A percentile compares a stretch with the other conserved stretches of the same genome.
phyloP scores from a whole-genome alignment of 1,284 basidiomycete species.

The Ceratobasidium sp. region DNA sequence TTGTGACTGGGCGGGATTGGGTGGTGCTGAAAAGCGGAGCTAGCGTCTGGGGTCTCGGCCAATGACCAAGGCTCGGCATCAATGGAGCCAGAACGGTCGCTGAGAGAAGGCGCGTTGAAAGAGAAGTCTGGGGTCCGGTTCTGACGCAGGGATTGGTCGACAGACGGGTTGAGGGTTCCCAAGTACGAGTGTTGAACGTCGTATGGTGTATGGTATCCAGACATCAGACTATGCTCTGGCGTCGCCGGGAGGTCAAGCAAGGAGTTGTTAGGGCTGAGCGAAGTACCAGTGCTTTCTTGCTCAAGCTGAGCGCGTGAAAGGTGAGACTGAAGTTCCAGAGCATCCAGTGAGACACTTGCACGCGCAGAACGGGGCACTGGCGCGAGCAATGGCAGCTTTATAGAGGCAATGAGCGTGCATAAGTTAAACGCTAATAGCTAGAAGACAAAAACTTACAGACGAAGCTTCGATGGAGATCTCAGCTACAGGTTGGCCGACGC shows the following conservation, averaged over 20 bases:
- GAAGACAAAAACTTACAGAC: background rate
- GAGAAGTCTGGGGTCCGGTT: slow-evolving; percentile 7
- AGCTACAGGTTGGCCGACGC: background rate
- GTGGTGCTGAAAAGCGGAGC: slow-evolving; percentile 5
- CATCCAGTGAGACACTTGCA: slow-evolving; percentile 19
- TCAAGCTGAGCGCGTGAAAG: background rate
- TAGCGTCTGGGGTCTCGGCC: slow-evolving; percentile 23
- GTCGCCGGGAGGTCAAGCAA: slow-evolving; percentile 15
- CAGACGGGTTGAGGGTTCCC: slow-evolving; percentile 12
- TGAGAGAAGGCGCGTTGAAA: slow-evolving; percentile 1
- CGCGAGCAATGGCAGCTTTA: slow-evolving; percentile 23
- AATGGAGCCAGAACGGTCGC: slow-evolving; percentile 16
- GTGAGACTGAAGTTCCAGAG: slow-evolving; percentile 35
- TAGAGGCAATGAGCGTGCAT: background rate
- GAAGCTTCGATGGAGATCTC: background rate
- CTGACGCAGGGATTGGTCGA: background rate
- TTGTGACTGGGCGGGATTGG: slow-evolving; percentile 14
- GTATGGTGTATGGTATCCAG: slow-evolving; percentile 30
- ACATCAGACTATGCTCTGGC: slow-evolving; percentile 16
- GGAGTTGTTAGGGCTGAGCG: slow-evolving; percentile 21
- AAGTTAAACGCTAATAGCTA: background rate
- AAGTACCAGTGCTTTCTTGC: slow-evolving; percentile 4
- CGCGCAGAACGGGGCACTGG: slow-evolving; percentile 38
- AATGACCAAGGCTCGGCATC: slow-evolving; percentile 27
- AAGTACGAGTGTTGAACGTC: slow-evolving; percentile 3